Evolutionary conservation across 2,329 filamentous ascomycete species (phyloP).

Genomic region (Hymenoscyphus occultus): DNA sequence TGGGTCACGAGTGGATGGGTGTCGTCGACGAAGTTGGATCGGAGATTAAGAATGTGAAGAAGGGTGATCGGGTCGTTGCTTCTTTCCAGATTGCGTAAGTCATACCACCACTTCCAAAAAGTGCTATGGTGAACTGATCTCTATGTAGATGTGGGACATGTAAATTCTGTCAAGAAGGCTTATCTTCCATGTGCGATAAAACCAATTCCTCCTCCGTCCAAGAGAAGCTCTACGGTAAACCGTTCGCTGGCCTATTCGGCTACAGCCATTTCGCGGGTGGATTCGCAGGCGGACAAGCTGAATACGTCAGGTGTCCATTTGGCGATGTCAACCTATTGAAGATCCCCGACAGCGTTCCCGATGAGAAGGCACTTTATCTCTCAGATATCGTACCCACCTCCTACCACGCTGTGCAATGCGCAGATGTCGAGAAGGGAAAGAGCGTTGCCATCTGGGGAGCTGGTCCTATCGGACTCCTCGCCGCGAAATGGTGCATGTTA

Average conservation of each 20-base stretch:
- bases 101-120: neutral
- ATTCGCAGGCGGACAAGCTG: conserved; percentile 64
- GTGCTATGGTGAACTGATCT: neutral
- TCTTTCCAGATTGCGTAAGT: conserved; percentile 64
- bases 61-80: conserved; percentile 59
- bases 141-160: conserved; percentile 45
- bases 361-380: conserved; percentile 64
- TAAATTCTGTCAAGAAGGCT: conserved; percentile 49
- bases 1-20: conserved; percentile 64
- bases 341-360: conserved; percentile 62
- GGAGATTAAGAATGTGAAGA: conserved; percentile 44
- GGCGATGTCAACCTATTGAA: conserved; percentile 62
- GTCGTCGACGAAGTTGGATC: conserved; percentile 56
- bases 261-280: conserved; percentile 62
- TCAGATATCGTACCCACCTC: conserved; percentile 61
- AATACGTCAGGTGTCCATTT: conserved; percentile 64
- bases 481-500: conserved; percentile 53
- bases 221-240: conserved; percentile 53
- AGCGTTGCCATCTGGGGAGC: conserved; percentile 64
- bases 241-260: conserved; percentile 53
- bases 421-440: conserved; percentile 60
- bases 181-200: conserved; percentile 56
- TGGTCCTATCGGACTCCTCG: conserved; percentile 64
- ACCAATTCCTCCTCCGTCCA: conserved; percentile 59
- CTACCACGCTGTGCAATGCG: conserved; percentile 64